phyloP scores from a whole-genome alignment of 2,329 filamentous ascomycete genomes.

The Neurospora crassa region DNA sequence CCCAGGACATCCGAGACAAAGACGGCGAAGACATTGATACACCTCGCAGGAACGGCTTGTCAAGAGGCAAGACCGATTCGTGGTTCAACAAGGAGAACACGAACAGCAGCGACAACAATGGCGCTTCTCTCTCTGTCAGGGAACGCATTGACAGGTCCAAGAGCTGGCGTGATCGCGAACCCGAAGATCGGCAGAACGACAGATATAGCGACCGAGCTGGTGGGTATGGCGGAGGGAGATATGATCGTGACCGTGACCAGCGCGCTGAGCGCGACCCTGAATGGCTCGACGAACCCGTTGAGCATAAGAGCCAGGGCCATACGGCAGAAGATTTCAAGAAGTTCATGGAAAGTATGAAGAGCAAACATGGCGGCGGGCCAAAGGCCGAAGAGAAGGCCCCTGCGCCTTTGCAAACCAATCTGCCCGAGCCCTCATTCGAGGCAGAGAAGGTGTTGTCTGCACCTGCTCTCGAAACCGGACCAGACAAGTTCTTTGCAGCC shows the following conservation, averaged over 20 bases:
- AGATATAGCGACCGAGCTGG: slow-evolving; percentile 39
- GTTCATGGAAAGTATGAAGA: slow-evolving; percentile 88
- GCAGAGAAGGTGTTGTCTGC: slow-evolving; percentile 45
- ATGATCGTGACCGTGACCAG: slow-evolving; percentile 45
- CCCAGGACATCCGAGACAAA: slow-evolving; percentile 30
- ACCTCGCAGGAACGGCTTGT: slow-evolving; percentile 53
- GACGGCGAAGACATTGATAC: slow-evolving; percentile 43
- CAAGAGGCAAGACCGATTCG: slow-evolving; percentile 58
- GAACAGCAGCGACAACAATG: slow-evolving; percentile 25
- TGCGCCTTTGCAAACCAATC: slow-evolving; percentile 4
- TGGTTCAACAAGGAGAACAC: slow-evolving; percentile 55
- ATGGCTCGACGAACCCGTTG: slow-evolving; percentile 71
- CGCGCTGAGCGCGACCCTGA: slow-evolving; percentile 74
- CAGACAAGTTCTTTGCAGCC: slow-evolving; percentile 68
- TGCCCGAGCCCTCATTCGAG: slow-evolving; percentile 27
- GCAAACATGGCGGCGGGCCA: slow-evolving; percentile 31
- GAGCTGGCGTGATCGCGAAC: slow-evolving; percentile 50
- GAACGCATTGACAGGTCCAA: slow-evolving; percentile 49
- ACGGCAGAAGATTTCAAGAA: slow-evolving; percentile 89
- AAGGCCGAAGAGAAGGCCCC: slow-evolving; percentile 28
- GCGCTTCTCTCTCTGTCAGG: slow-evolving; percentile 30
- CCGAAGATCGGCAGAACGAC: slow-evolving; percentile 37
- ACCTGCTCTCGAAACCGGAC: slow-evolving; percentile 54
- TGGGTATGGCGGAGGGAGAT: slow-evolving; percentile 33
- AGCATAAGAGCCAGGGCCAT: slow-evolving; percentile 60